These are phyloP conservation scores for Talaromyces sp. DNA, from an alignment of 2,329 filamentous ascomycete genomes.

Conservation along the genomic window DNA sequence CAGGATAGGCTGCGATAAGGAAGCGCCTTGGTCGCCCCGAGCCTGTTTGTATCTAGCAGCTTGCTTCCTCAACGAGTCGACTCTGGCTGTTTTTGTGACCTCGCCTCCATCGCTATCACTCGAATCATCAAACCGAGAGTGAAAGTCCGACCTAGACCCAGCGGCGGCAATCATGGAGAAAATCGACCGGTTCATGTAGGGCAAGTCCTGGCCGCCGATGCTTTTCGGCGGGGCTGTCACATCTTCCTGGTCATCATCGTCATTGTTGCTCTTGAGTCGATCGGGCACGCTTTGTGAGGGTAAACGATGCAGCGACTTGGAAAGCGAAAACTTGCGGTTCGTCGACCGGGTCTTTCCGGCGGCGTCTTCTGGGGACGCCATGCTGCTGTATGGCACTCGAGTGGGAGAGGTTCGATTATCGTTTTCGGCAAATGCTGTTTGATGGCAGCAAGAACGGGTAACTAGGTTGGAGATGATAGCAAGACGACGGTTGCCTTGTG, in stretches of 20 bases:
- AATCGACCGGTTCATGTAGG: constrained; percentile 88
- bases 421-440: neutral
- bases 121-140: constrained; percentile 74
- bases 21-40: constrained; percentile 3
- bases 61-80: constrained; percentile 9
- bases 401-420: neutral
- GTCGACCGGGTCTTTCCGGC: constrained; percentile 38
- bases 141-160: constrained; percentile 76
- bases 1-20: constrained; percentile 5
- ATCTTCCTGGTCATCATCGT: constrained; percentile 57
- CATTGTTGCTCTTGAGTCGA: constrained; percentile 45
- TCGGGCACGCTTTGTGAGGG: constrained; percentile 54
- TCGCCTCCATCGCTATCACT: constrained; percentile 69
- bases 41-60: constrained; percentile 9
- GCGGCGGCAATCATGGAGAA: constrained; percentile 90
- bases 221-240: constrained; percentile 51
- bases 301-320: constrained; percentile 37
- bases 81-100: constrained; percentile 15
- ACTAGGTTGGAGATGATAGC: neutral
- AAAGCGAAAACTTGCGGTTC: constrained; percentile 38
- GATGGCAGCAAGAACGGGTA: neutral
- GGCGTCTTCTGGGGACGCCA: constrained; percentile 40
- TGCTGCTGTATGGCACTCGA: neutral
- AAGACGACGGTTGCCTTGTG: neutral
- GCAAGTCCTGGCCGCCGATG: constrained; percentile 39